Base-by-base conservation (phyloP, 2,329 filamentous ascomycete species). In the Arachnopeziza araneosa region DNA sequence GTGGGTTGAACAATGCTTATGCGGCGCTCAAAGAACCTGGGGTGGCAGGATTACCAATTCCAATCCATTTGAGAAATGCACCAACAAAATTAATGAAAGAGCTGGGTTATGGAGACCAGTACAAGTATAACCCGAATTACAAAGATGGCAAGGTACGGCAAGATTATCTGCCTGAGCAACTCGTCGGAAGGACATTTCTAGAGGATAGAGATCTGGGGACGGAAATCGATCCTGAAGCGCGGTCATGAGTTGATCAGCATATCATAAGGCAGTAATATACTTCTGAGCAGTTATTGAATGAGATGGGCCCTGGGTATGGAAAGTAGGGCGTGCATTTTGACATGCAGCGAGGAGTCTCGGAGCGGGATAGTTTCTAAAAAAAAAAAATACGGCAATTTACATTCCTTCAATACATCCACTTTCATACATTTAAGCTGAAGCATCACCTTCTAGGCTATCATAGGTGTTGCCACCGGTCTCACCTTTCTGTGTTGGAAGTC, bases 91-190 rank as follows among this genome's bases (percentile, higher is more conserved):
- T 98, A 65, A 96, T 99, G 93, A 90, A 93, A 69, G 93, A 97
- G 67, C 77, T 98, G 66, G 93, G 91, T 0, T 96, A 92, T 70
- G 93, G 93, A 0, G 87, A 86, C 55, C 90, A 92, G 72, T 99
- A 99, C 75, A 98, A 98, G 75, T 98, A 99, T 71, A 96, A 96
- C 67, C 95, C 95, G 0, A 90, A 96, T 67, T 99, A 93, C 70
- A 76, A 83, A 55, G 85, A 93, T 62, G 95, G 95, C 0, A 84
- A 78, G 67, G 93, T 98, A 0, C 82, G 79, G 64, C 95, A 99
- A 76, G 89, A 93, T 24, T 99, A 98, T 74, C 75, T 99, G n/a
- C 95, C 95, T 0, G 87, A 91, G 12, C 83, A 83, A 58, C 74
- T 99, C 8, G 73, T 78, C 44, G 91, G 87, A 0, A 80, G 89